phyloP scores from a whole-genome alignment of 805 yeast genomes.

The Limtongozyma cylindracea region DNA sequence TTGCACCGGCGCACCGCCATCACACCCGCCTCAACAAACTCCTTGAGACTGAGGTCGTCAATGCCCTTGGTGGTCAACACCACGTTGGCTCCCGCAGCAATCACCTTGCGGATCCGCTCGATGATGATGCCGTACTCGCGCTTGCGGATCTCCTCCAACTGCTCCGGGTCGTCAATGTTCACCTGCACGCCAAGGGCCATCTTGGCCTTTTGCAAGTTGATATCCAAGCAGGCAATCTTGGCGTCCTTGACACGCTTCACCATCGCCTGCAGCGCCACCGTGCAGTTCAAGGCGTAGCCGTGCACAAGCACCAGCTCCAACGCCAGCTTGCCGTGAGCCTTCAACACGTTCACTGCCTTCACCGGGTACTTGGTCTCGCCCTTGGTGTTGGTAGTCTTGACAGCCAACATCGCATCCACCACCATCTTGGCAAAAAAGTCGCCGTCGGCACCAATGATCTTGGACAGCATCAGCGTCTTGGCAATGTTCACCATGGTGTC shows the following conservation, averaged over 20 bases:
- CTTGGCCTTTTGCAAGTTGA: slow-evolving; percentile 84
- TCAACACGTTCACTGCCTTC: slow-evolving; percentile 85
- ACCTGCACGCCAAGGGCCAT: slow-evolving; percentile 98
- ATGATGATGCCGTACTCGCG: slow-evolving; percentile 70
- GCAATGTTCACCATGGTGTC: slow-evolving; percentile 80
- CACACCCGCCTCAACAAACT: slow-evolving; percentile 73
- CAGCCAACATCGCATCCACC: slow-evolving; percentile 89
- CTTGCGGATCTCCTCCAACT: slow-evolving; percentile 74
- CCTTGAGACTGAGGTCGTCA: slow-evolving; percentile 78
- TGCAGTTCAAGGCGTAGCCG: slow-evolving; percentile 93
- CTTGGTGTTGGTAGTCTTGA: slow-evolving; percentile 66
- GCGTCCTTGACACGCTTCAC: slow-evolving; percentile 42
- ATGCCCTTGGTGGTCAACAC: slow-evolving; percentile 86
- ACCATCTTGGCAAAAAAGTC: slow-evolving; percentile 78
- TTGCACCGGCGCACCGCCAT: slow-evolving; percentile 96
- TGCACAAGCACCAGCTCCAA: slow-evolving; percentile 65
- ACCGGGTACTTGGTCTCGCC: slow-evolving; percentile 89
- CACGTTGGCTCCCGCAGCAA: slow-evolving; percentile 80
- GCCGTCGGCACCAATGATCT: slow-evolving; percentile 84
- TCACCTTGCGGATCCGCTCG: slow-evolving; percentile 61
- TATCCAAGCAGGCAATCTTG: slow-evolving; percentile 69
- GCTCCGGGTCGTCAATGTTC: slow-evolving; percentile 93
- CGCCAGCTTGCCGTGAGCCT: slow-evolving; percentile 91
- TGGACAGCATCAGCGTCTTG: slow-evolving; percentile 90
- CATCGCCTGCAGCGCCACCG: slow-evolving; percentile 96